A percentile compares a stretch with the other conserved stretches of the same genome.
phyloP scores from a whole-genome alignment of 2,329 filamentous ascomycete genomes.

The Chrysosporium queenslandicum region DNA sequence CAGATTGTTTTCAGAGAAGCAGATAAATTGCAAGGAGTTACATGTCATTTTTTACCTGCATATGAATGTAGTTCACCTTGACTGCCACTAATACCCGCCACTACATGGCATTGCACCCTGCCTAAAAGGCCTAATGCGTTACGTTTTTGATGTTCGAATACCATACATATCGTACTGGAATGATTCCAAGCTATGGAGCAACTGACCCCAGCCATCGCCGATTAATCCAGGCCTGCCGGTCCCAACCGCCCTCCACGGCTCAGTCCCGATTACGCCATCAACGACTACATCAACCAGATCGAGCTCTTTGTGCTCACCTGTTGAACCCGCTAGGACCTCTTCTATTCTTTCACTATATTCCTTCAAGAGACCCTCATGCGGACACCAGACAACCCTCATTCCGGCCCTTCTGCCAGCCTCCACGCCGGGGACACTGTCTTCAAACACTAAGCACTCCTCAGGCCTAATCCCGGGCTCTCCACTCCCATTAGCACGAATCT shows the following conservation, averaged over 20 bases:
- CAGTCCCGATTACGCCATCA: constrained; percentile 25
- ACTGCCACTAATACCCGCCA: too few species aligned
- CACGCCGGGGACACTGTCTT: constrained; percentile 87
- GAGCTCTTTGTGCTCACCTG: constrained; percentile 56
- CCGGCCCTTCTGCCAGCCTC: constrained; percentile 83
- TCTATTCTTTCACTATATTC: constrained; percentile 68
- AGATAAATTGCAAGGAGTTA: too few species aligned
- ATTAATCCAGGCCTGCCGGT: constrained; percentile 45
- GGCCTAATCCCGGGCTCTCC: constrained; percentile 58
- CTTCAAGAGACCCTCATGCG: constrained; percentile 65
- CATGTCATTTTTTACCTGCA: too few species aligned
- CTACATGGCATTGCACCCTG: too few species aligned
- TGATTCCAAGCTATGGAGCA: constrained; percentile 44
- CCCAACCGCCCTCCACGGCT: constrained; percentile 30
- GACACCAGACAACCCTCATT: constrained; percentile 90
- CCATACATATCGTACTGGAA: constrained; percentile 54
- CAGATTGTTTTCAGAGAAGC: too few species aligned
- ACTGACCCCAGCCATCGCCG: constrained; percentile 51
- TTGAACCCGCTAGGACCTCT: constrained; percentile 72
- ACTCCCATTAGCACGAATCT: constrained; percentile 46
- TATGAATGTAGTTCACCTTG: too few species aligned
- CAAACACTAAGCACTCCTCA: constrained; percentile 89
- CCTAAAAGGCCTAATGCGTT: too few species aligned
- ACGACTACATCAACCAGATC: constrained; percentile 35
- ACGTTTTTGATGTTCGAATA: constrained; percentile 32